Evolutionary conservation across 805 yeast species (phyloP).

Genomic region (Pichia deserticola): DNA sequence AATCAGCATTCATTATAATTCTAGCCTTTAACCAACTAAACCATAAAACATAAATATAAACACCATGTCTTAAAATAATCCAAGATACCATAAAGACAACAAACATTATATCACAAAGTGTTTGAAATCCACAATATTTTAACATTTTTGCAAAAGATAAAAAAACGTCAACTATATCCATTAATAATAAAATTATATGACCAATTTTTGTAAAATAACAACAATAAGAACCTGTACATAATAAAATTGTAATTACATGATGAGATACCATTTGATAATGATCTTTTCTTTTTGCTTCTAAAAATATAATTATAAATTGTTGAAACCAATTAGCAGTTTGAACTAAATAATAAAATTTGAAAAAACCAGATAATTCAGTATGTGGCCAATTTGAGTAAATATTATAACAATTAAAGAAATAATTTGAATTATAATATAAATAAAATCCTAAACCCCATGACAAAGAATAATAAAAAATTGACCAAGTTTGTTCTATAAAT

Average conservation of each 20-base stretch:
- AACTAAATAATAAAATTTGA: slow-evolving; percentile 65
- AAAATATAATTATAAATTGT: slow-evolving; percentile 66
- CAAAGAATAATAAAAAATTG: slow-evolving; percentile 46
- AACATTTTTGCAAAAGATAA: slow-evolving; percentile 69
- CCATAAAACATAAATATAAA: slow-evolving; percentile 59
- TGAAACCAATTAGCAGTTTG: slow-evolving; percentile 77
- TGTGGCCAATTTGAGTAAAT: slow-evolving; percentile 74
- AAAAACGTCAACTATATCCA: slow-evolving; percentile 78
- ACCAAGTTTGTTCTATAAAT: slow-evolving; percentile 87
- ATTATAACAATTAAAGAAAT: slow-evolving; percentile 49
- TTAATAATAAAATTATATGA: slow-evolving; percentile 63
- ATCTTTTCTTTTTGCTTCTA: slow-evolving; percentile 78
- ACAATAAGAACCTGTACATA: slow-evolving; percentile 65
- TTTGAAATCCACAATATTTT: slow-evolving; percentile 58
- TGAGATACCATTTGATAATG: slow-evolving; percentile 81
- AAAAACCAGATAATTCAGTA: slow-evolving; percentile 39
- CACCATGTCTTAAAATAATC: slow-evolving; percentile 66
- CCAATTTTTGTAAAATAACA: slow-evolving; percentile 73
- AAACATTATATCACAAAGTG: slow-evolving; percentile 62
- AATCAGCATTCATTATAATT: slow-evolving; percentile 39
- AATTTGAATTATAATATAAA: slow-evolving; percentile 50
- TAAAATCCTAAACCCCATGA: slow-evolving; percentile 52
- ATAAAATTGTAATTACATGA: slow-evolving; percentile 69
- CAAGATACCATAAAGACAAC: slow-evolving; percentile 58
- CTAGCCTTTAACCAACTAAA: slow-evolving; percentile 46